Percentiles rank a stretch among this genome's conserved stretches.
Evolutionary conservation across 164 flowering plant genomes (phyloP).

Genomic region (Aristolochia californica): DNA sequence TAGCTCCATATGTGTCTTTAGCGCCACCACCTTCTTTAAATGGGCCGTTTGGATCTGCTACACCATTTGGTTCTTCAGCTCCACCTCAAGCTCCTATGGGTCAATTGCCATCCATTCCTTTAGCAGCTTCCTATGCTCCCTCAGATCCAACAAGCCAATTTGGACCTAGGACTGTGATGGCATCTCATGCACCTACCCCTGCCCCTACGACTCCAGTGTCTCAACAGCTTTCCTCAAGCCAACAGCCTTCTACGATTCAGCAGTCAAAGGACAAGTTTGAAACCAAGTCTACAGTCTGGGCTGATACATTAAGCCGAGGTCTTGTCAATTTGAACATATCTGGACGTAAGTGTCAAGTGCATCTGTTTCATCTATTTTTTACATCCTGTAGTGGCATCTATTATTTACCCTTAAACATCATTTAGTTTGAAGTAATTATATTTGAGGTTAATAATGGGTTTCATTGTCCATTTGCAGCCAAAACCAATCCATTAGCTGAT

Average conservation of each 20-base stretch:
- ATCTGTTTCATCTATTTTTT: constrained; percentile 1
- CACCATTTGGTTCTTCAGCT: background rate
- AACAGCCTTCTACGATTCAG: constrained; percentile 36
- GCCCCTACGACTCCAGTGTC: constrained; percentile 19
- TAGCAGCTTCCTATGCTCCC: constrained; percentile 22
- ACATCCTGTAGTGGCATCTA: background rate
- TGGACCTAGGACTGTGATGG: background rate
- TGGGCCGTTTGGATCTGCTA: background rate
- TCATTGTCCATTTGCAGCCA: constrained; percentile 48
- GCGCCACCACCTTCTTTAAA: background rate
- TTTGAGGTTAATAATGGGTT: background rate
- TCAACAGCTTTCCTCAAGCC: too few species aligned
- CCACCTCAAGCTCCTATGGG: constrained; percentile 8
- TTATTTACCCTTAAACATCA: background rate
- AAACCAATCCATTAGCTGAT: constrained; percentile 81
- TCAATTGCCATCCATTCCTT: constrained; percentile 5
- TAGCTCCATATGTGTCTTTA: constrained; percentile 19
- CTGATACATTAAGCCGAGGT: constrained; percentile 91
- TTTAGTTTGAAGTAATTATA: too few species aligned
- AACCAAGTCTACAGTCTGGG: constrained; percentile 90
- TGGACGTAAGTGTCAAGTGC: constrained; percentile 58
- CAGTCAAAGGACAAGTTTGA: constrained; percentile 70
- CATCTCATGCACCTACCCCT: background rate
- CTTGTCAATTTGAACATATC: constrained; percentile 88
- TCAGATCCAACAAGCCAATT: constrained; percentile 13